These are phyloP conservation scores for Euphorbia peplus DNA, from an alignment of 345 rosid genomes.

Conservation along the genomic window DNA sequence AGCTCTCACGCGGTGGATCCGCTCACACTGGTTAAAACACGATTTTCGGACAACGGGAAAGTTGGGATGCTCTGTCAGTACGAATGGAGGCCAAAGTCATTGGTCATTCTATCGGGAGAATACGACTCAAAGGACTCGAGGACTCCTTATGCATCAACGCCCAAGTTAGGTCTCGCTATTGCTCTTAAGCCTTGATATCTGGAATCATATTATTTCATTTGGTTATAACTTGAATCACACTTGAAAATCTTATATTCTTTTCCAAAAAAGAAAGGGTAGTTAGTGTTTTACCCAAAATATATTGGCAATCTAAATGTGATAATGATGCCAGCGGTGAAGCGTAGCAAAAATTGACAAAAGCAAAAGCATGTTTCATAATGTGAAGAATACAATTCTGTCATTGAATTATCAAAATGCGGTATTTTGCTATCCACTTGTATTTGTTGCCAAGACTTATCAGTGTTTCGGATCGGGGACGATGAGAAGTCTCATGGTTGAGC, in stretches of 20 bases:
- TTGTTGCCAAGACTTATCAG: background rate
- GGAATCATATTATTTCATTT: background rate
- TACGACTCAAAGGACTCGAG: constrained; percentile 60
- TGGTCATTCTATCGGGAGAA: constrained; percentile 64
- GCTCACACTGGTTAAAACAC: constrained; percentile 51
- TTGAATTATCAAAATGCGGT: background rate
- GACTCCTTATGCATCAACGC: constrained; percentile 41
- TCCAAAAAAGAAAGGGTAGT: constrained; percentile 6
- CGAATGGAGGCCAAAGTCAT: constrained; percentile 82
- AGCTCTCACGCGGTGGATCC: constrained; percentile 55
- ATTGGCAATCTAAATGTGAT: constrained; percentile 16
- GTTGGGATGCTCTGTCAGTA: constrained; percentile 58
- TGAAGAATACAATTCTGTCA: background rate
- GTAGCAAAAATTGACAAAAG: constrained; percentile 19
- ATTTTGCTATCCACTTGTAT: background rate
- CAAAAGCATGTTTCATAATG: constrained; percentile 24
- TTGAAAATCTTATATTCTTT: constrained; percentile 18
- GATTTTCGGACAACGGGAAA: constrained; percentile 58
- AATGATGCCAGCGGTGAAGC: constrained; percentile 4
- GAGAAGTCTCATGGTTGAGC: too few relatives aligned
- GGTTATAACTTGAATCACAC: constrained; percentile 16
- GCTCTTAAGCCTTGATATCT: constrained; percentile 64
- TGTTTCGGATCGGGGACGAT: too few relatives aligned
- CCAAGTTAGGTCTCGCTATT: constrained; percentile 69
- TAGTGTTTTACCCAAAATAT: constrained; percentile 16